These are phyloP conservation scores for Oryza meridionalis DNA, from an alignment of 176 grass and related monocot species.

Conservation along the genomic window DNA sequence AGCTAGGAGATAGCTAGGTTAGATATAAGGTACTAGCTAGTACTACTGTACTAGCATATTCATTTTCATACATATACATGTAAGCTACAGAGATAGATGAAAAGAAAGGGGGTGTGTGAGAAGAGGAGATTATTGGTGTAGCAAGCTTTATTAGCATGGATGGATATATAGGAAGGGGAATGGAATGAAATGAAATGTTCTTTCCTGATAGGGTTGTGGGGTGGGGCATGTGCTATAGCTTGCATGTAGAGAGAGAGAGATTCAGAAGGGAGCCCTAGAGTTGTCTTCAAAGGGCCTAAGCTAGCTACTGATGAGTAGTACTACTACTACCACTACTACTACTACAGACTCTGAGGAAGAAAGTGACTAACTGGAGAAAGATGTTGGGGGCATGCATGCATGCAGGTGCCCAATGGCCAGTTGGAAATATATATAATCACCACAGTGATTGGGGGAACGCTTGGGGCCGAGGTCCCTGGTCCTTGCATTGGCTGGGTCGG, in stretches of 20 bases:
- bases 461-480: background rate
- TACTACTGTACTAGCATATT: background rate
- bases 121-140: background rate
- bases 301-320: conserved; percentile 37
- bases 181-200: background rate
- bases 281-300: conserved; percentile 45
- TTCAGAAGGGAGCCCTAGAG: conserved; percentile 29
- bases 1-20: background rate
- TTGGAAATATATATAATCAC: conserved; percentile 46
- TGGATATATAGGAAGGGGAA: background rate
- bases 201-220: background rate
- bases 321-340: background rate
- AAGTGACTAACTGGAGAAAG: conserved; percentile 72
- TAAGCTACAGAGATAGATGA: background rate
- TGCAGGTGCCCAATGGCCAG: conserved; percentile 39
- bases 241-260: background rate
- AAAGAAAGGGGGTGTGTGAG: background rate
- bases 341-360: conserved; percentile 36
- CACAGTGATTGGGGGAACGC: conserved; percentile 45
- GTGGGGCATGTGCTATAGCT: conserved; percentile 17
- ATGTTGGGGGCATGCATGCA: conserved; percentile 45
- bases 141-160: background rate
- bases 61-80: background rate
- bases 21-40: no score
- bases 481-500: background rate